Evolutionary conservation across 2,329 filamentous ascomycete species (phyloP), one percentile per base, ranked within the genome.

Genomic region (Colletotrichum nymphaeae): DNA sequence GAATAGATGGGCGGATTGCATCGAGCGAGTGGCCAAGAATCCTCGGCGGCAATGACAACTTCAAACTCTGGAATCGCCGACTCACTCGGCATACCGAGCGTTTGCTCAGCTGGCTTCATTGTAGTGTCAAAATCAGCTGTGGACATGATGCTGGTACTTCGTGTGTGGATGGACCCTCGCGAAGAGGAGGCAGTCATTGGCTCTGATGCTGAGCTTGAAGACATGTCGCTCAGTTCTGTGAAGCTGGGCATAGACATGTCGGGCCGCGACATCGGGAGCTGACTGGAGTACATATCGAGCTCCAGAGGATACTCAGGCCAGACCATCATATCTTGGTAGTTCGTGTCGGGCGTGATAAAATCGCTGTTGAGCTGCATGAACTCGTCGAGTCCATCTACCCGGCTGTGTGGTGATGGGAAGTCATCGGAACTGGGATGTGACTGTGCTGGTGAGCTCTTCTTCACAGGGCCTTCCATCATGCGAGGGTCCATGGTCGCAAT

Each of bases 11-110:
- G 83, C 1, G 84, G 85, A 69, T 86, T 89, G 77, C 88, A 89
- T 22, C 86, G 82, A 4, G 87, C 87, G 35, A 89, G 76, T 14
- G 87, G 87, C 88, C 87, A 89, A 0, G 84, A 85, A 1, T 83
- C 83, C 75, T 89, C 87, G 1, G 86, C 84, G 1, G 84, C 84
- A 14, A 88, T 81, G 16, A 88, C 83, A 1, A 84, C 84, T 58
- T 86, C 83, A 53, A 86, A 86, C 70, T 88, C 86, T 8, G 83
- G 80, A 8, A 85, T 82, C n/a, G 77, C 77, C 9, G 77, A 77
- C 16, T 82, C 81, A 1, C 73, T 74, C 5, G 76, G 77, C 4
- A 73, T 76, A 1, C 76, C 75, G 57, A 81, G 75, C 3, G 76
- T 77, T 69, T 82, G 77, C 4, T 82, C 81, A 5, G 78, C 71